Evolutionary conservation across 2,329 filamentous ascomycete genomes (phyloP).

Genomic region (Stylonectria norvegica): DNA sequence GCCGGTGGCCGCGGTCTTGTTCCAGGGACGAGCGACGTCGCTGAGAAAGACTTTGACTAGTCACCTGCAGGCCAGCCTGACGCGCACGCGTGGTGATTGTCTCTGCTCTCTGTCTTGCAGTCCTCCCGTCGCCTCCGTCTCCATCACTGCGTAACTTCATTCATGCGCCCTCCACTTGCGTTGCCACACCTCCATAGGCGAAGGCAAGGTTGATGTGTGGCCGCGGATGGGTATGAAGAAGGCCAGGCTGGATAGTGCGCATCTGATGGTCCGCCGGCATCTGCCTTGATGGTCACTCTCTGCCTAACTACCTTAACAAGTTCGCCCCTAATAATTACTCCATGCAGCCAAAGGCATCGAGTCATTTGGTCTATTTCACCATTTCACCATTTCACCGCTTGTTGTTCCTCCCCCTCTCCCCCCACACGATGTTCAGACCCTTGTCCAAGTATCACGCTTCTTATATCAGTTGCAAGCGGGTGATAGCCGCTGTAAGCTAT

Average conservation of each 20-base stretch:
- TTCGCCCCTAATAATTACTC: conserved; percentile 7
- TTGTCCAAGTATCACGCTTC: conserved; percentile 17
- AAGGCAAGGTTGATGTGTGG: conserved; percentile 13
- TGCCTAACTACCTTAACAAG: conserved; percentile 7
- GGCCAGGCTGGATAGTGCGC: conserved; percentile 12
- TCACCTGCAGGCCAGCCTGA: conserved; percentile 23
- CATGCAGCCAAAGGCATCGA: conserved; percentile 11
- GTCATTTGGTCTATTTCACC: conserved; percentile 7
- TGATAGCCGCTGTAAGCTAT: conserved; percentile 19
- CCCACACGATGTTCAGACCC: conserved; percentile 16
- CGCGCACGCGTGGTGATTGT: conserved; percentile 23
- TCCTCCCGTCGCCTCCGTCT: too few species aligned
- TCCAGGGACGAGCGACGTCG: conserved; percentile 10
- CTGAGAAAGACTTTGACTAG: conserved; percentile 20
- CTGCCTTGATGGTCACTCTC: conserved; percentile 1
- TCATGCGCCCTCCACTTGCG: conserved; percentile 18
- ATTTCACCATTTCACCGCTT: conserved; percentile 28
- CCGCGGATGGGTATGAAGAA: conserved; percentile 9
- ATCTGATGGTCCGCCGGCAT: conserved; percentile 13
- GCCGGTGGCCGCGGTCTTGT: conserved; percentile 18
- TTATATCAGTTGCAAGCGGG: conserved; percentile 20
- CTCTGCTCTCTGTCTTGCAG: conserved; percentile 27
- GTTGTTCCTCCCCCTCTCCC: conserved; percentile 19
- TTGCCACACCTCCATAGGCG: conserved; percentile 7
- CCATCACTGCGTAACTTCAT: conserved; percentile 12